Evolutionary conservation across 257 asterid species (phyloP).

Genomic region (Jacaranda mimosifolia): DNA sequence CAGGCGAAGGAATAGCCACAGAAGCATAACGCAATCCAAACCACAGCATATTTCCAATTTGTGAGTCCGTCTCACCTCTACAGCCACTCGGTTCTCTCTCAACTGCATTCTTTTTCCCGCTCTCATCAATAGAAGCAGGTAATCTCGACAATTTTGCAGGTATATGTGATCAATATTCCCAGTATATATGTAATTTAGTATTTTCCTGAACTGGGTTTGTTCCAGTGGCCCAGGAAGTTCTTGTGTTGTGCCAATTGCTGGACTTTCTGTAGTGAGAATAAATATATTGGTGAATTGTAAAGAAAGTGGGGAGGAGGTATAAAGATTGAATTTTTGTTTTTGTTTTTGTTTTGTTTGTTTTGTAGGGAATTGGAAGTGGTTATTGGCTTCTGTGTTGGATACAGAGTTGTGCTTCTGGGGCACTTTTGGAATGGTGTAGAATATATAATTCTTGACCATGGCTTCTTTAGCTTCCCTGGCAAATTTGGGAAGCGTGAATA

Average conservation of each 20-base stretch:
- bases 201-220: slow-evolving; percentile 34
- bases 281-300: slow-evolving; percentile 10
- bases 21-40: slow-evolving; percentile 57
- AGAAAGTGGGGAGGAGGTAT: slow-evolving; percentile 21
- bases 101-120: slow-evolving; percentile 32
- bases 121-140: slow-evolving; percentile 8
- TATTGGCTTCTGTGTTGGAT: slow-evolving; percentile 23
- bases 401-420: slow-evolving; percentile 23
- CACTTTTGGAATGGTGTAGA: slow-evolving; percentile 47
- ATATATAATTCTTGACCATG: slow-evolving; percentile 57
- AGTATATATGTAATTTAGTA: slow-evolving; percentile 2
- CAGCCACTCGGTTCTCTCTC: slow-evolving; percentile 35
- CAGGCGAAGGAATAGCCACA: slow-evolving; percentile 80
- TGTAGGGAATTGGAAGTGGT: slow-evolving; percentile 33
- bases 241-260: slow-evolving; percentile 8
- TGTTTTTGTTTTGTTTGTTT: neutral
- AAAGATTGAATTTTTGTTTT: slow-evolving; percentile 31
- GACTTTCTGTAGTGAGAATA: slow-evolving; percentile 9
- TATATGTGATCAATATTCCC: slow-evolving; percentile 22
- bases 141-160: slow-evolving; percentile 40
- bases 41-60: slow-evolving; percentile 38
- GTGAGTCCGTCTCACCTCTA: slow-evolving; percentile 23
- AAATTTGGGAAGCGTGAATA: slow-evolving; percentile 83
- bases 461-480: slow-evolving; percentile 90
- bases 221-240: neutral